phyloP scores from a whole-genome alignment of 805 yeast species.

The Zygosaccharomyces rouxii region DNA sequence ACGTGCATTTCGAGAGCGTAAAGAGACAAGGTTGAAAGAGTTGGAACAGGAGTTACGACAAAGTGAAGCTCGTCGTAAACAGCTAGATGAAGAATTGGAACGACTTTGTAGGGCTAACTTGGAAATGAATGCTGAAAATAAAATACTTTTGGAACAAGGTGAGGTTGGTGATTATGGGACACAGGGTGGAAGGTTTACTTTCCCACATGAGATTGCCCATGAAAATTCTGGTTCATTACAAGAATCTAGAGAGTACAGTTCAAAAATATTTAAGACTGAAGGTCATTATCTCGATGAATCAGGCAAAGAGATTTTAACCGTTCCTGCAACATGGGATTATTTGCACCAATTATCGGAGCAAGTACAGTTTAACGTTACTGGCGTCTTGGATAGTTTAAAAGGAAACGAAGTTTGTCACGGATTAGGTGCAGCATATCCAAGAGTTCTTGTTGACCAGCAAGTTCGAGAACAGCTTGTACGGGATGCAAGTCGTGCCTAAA shows the following conservation, averaged over 20 bases:
- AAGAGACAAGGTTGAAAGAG: conserved; percentile 66
- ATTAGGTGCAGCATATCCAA: conserved; percentile 45
- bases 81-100: conserved; percentile 47
- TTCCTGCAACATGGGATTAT: conserved; percentile 83
- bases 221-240: conserved; percentile 21
- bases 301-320: conserved; percentile 54
- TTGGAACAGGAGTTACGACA: conserved; percentile 53
- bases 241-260: conserved; percentile 3
- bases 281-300: conserved; percentile 15
- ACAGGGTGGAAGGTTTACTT: conserved; percentile 23
- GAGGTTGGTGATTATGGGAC: background rate
- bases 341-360: conserved; percentile 49
- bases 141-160: conserved; percentile 37
- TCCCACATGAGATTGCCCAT: conserved; percentile 29
- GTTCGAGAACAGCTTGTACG: background rate
- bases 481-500: background rate
- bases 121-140: conserved; percentile 58
- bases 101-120: conserved; percentile 49
- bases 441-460: conserved; percentile 19
- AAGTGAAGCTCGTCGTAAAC: conserved; percentile 52
- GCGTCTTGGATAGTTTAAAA: conserved; percentile 52
- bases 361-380: conserved; percentile 49
- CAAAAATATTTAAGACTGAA: background rate
- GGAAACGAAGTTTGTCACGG: conserved; percentile 79
- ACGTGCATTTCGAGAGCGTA: conserved; percentile 78